A percentile compares a stretch with the other conserved stretches of the same genome.
These are phyloP conservation scores for Exidia glandulosa DNA, from an alignment of 768 basidiomycete species.

Conservation along the genomic window DNA sequence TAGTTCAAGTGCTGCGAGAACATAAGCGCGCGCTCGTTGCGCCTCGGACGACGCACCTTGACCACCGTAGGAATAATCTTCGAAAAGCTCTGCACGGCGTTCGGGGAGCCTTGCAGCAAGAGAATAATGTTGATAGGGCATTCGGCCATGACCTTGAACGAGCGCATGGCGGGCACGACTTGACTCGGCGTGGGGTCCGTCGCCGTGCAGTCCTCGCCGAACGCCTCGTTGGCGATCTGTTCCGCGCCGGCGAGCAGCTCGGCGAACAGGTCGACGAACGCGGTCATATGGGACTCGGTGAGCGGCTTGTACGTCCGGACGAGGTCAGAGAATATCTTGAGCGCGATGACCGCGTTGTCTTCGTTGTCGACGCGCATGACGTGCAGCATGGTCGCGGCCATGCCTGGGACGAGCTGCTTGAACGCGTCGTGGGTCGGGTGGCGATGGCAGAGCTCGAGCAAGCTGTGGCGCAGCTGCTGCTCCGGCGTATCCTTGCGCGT, in stretches of 20 bases:
- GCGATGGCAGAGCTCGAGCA: slow-evolving; percentile 84
- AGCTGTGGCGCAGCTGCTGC: slow-evolving; percentile 74
- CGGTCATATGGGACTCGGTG: slow-evolving; percentile 60
- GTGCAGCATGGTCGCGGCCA: slow-evolving; percentile 75
- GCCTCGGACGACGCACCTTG: slow-evolving; percentile 22
- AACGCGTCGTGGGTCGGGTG: slow-evolving; percentile 75
- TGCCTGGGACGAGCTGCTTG: slow-evolving; percentile 48
- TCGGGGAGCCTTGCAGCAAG: slow-evolving; percentile 72
- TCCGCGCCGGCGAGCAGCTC: slow-evolving; percentile 68
- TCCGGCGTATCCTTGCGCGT: slow-evolving; percentile 57
- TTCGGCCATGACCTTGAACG: slow-evolving; percentile 91
- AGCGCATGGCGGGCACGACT: slow-evolving; percentile 61
- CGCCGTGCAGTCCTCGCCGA: slow-evolving; percentile 36
- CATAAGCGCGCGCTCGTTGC: not conserved
- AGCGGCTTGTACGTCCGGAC: slow-evolving; percentile 65
- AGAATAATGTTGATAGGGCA: slow-evolving; percentile 87
- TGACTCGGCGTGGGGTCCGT: slow-evolving; percentile 38
- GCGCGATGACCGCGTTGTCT: slow-evolving; percentile 81
- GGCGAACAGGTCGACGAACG: slow-evolving; percentile 73
- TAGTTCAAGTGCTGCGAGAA: not conserved
- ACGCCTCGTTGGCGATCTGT: slow-evolving; percentile 57
- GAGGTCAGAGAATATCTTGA: slow-evolving; percentile 87
- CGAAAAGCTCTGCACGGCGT: slow-evolving; percentile 56
- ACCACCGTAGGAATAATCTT: slow-evolving; percentile 66
- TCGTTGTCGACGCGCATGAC: slow-evolving; percentile 87